phyloP scores from a whole-genome alignment of 1,284 basidiomycete species.

The Trametes sp. region DNA sequence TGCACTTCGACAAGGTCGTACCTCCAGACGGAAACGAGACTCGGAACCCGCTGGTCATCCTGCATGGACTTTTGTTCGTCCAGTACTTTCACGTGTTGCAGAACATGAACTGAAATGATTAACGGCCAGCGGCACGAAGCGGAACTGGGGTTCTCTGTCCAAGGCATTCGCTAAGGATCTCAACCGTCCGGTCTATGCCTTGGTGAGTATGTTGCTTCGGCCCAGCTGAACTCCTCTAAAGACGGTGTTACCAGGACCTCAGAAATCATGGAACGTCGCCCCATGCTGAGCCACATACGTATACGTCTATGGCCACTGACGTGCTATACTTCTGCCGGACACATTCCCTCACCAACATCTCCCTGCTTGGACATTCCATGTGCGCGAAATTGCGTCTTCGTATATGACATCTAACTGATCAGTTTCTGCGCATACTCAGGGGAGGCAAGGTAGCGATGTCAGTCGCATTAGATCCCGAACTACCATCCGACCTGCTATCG shows the following conservation, averaged over 20 bases:
- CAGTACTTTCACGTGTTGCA: no score
- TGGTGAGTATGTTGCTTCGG: slow-evolving; percentile 68
- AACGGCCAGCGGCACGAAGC: slow-evolving; percentile 68
- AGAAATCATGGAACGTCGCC: slow-evolving; percentile 87
- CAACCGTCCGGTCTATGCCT: slow-evolving; percentile 70
- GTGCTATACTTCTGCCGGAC: slow-evolving; percentile 65
- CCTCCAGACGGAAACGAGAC: slow-evolving; percentile 50
- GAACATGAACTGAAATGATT: no score
- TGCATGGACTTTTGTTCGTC: slow-evolving; percentile 75
- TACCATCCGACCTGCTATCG: slow-evolving; percentile 56
- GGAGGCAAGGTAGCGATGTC: slow-evolving; percentile 90
- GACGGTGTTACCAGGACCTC: slow-evolving; percentile 62
- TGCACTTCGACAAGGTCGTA: slow-evolving; percentile 52
- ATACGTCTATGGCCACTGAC: slow-evolving; percentile 76
- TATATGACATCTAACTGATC: not conserved
- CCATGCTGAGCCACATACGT: slow-evolving; percentile 74
- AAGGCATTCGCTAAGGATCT: slow-evolving; percentile 68
- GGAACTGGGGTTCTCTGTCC: slow-evolving; percentile 80
- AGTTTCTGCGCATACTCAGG: slow-evolving; percentile 50
- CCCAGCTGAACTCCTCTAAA: not conserved
- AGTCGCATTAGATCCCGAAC: slow-evolving; percentile 67
- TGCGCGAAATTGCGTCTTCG: slow-evolving; percentile 38
- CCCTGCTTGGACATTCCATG: slow-evolving; percentile 89
- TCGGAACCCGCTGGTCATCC: slow-evolving; percentile 60
- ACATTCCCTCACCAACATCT: slow-evolving; percentile 63